These are phyloP conservation scores for Sphagnum fallax DNA, from an alignment of 228 moss, liverwort and hornwort genomes.

Conservation along the genomic window DNA sequence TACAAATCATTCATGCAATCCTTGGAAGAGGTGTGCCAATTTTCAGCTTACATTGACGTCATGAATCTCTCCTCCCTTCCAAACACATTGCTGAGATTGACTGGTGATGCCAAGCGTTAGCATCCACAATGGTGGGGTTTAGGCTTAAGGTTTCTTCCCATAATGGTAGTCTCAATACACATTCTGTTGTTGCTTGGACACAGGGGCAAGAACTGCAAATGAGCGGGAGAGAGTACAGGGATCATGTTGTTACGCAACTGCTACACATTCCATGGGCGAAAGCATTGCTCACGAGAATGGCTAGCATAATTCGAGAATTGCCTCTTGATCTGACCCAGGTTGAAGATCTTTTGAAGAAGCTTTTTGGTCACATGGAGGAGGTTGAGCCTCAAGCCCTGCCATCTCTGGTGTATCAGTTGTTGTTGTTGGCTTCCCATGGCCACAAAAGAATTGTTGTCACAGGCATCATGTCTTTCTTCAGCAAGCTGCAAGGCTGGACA, in stretches of 20 bases:
- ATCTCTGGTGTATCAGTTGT: constrained; percentile 73
- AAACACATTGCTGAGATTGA: no score
- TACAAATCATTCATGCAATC: constrained; percentile 1
- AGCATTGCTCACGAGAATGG: constrained; percentile 55
- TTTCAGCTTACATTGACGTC: no score
- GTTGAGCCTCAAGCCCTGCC: constrained; percentile 82
- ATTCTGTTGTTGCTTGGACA: constrained; percentile 11
- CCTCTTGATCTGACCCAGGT: constrained; percentile 50
- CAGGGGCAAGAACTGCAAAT: constrained; percentile 48
- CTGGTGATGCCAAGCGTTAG: no score
- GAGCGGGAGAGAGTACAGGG: constrained; percentile 60
- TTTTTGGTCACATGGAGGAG: constrained; percentile 78
- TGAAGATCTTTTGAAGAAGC: constrained; percentile 72
- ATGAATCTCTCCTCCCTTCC: no score
- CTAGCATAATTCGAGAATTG: constrained; percentile 66
- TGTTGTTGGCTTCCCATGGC: constrained; percentile 77
- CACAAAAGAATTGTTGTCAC: constrained; percentile 59
- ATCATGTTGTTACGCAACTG: constrained; percentile 43
- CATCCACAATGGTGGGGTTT: no score
- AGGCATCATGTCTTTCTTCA: constrained; percentile 73
- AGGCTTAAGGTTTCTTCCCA: no score
- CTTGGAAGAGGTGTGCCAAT: no score
- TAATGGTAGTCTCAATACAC: background rate
- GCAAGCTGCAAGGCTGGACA: constrained; percentile 53
- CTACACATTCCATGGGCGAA: constrained; percentile 60